Conservation (phyloP, 2,329 filamentous ascomycete genomes). For the Eutypa lata region DNA sequence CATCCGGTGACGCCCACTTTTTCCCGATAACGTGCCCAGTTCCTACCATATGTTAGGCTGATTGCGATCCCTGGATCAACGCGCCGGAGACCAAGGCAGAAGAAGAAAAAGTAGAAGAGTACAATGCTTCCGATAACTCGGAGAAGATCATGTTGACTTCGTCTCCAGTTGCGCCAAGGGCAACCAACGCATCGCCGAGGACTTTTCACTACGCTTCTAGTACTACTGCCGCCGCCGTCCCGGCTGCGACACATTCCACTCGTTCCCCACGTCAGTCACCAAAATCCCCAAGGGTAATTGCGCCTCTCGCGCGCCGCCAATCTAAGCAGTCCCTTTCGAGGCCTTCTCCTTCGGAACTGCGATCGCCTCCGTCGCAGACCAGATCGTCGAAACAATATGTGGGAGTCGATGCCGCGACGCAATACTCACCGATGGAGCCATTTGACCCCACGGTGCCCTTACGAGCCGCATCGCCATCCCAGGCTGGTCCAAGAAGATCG, state of each 20-base stretch:
- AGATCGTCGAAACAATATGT: slow-evolving; percentile 38
- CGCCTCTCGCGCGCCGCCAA: slow-evolving; percentile 38
- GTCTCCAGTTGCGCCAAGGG: slow-evolving; percentile 49
- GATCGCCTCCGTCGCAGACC: slow-evolving; percentile 26
- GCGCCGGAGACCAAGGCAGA: not conserved
- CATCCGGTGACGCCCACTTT: not conserved
- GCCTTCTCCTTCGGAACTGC: slow-evolving; percentile 29
- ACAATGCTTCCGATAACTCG: slow-evolving; percentile 24
- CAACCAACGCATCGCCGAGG: slow-evolving; percentile 51
- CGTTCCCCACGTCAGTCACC: slow-evolving; percentile 40
- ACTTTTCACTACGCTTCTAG: slow-evolving; percentile 42
- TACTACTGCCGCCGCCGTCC: not conserved
- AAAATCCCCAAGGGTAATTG: slow-evolving; percentile 29
- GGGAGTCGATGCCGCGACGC: slow-evolving; percentile 44
- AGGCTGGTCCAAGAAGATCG: slow-evolving; percentile 24
- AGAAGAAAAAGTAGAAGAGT: not conserved
- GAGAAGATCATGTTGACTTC: slow-evolving; percentile 59
- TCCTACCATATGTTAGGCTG: not conserved
- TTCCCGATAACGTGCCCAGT: not conserved
- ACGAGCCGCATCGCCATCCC: slow-evolving; percentile 25
- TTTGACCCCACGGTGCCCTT: slow-evolving; percentile 37
- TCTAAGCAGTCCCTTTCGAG: slow-evolving; percentile 29
- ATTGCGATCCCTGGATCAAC: not conserved
- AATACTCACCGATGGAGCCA: slow-evolving; percentile 48
- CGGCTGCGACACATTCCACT: slow-evolving; percentile 33